phyloP scores from a whole-genome alignment of 768 basidiomycete genomes.

The Agrocybe pediades region DNA sequence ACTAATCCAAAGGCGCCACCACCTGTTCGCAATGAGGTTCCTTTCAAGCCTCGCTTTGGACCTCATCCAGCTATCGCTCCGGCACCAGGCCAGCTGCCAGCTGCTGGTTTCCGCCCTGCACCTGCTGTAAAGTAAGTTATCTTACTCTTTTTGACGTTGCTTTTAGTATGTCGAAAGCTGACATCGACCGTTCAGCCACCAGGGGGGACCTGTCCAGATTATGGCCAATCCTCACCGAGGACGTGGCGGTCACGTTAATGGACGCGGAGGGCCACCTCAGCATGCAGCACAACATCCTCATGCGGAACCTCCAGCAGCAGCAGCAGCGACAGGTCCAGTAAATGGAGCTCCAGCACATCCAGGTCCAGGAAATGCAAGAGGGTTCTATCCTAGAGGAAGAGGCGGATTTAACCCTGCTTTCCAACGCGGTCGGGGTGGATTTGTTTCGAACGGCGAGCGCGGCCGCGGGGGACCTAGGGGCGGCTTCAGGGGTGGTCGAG shows the following conservation, averaged over 20 bases:
- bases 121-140: constrained; percentile 34
- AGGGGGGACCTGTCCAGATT: constrained; percentile 56
- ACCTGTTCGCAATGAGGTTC: constrained; percentile 43
- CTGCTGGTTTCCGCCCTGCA: constrained; percentile 68
- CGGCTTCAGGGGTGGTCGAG: constrained; percentile 40
- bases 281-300: constrained; percentile 11
- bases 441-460: constrained; percentile 27
- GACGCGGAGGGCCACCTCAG: constrained; percentile 31
- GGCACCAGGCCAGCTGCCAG: constrained; percentile 51
- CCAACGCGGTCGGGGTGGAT: constrained; percentile 35
- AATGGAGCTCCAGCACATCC: constrained; percentile 19
- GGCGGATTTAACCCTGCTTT: constrained; percentile 29
- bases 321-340: constrained; percentile 3
- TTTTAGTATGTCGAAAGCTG: background rate
- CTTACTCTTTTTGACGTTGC: constrained; percentile 3
- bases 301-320: constrained; percentile 4
- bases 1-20: constrained; percentile 63
- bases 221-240: constrained; percentile 77
- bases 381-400: constrained; percentile 27
- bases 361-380: constrained; percentile 22
- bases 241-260: constrained; percentile 31
- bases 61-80: constrained; percentile 65
- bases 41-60: constrained; percentile 71
- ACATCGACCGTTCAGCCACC: constrained; percentile 21
- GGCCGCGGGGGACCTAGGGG: constrained; percentile 35